These are phyloP conservation scores for Trichoderma polysporum DNA, from an alignment of 2,329 filamentous ascomycete genomes.

Conservation along the genomic window DNA sequence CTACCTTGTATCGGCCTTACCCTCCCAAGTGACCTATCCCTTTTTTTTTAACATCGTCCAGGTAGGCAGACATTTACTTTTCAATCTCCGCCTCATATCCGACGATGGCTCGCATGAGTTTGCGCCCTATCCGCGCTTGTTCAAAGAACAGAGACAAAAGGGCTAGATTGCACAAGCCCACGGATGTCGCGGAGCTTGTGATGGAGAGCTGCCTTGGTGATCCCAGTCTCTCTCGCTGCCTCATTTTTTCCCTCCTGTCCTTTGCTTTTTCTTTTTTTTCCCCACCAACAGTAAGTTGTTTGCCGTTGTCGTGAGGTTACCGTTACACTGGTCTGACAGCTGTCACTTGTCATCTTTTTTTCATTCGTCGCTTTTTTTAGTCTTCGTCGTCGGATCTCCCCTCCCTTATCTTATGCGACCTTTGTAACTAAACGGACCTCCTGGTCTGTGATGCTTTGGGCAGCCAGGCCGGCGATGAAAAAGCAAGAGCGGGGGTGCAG, in stretches of 20 bases:
- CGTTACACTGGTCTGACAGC: constrained; percentile 16
- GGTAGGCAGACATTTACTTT: neutral
- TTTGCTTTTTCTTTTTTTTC: neutral
- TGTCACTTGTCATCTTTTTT: constrained; percentile 7
- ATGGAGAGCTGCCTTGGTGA: neutral
- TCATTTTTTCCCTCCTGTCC: neutral
- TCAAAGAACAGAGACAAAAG: neutral
- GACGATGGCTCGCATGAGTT: neutral
- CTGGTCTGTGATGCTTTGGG: neutral
- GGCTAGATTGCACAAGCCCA: neutral
- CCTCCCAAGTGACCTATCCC: neutral
- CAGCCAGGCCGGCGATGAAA: neutral
- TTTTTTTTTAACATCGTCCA: neutral
- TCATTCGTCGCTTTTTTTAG: neutral
- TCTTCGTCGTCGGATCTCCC: neutral
- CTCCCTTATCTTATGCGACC: neutral
- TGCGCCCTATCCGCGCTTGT: neutral
- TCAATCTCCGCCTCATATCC: constrained; percentile 16
- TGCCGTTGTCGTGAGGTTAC: constrained; percentile 7
- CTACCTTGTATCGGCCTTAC: neutral
- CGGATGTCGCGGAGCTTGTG: neutral
- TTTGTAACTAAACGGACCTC: neutral
- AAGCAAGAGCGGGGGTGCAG: neutral
- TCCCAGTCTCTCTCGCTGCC: neutral
- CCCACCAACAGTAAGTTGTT: neutral